Conservation (phyloP, 192 early-diverging fungal species). For the Coemansia sp. region DNA sequence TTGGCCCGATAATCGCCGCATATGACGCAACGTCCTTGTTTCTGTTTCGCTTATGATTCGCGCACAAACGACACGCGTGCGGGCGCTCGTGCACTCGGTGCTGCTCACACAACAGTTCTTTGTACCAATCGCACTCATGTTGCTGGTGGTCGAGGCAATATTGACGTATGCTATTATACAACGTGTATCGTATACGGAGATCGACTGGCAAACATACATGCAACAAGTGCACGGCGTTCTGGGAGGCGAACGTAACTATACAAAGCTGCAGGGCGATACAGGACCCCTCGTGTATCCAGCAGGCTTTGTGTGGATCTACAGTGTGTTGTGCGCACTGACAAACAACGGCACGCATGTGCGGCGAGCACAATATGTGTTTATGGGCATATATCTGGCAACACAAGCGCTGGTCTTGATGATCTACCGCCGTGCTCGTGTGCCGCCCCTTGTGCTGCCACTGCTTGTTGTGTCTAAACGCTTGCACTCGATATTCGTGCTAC, state of each 20-base stretch:
- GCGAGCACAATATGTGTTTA: slow-evolving; percentile 82
- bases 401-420: slow-evolving; percentile 65
- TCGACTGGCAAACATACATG: slow-evolving; percentile 97
- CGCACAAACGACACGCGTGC: background rate
- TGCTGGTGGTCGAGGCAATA: slow-evolving; percentile 18
- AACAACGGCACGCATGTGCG: slow-evolving; percentile 64
- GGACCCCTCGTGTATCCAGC: slow-evolving; percentile 93
- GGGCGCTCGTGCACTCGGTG: background rate
- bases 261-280: slow-evolving; percentile 78
- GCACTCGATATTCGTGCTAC: slow-evolving; percentile 90
- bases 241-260: slow-evolving; percentile 81
- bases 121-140: slow-evolving; percentile 7
- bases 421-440: slow-evolving; percentile 64
- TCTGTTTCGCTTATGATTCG: background rate
- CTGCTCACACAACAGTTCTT: slow-evolving; percentile 24
- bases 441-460: slow-evolving; percentile 63
- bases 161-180: slow-evolving; percentile 21
- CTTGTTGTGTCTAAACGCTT: slow-evolving; percentile 78
- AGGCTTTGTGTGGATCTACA: slow-evolving; percentile 89
- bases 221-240: slow-evolving; percentile 81
- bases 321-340: slow-evolving; percentile 68
- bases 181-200: slow-evolving; percentile 74
- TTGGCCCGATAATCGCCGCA: slow-evolving; percentile 1
- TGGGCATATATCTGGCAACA: slow-evolving; percentile 70
- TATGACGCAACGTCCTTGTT: background rate